phyloP scores from a whole-genome alignment of 768 basidiomycete species.

The Paxillus ammoniavirescens region DNA sequence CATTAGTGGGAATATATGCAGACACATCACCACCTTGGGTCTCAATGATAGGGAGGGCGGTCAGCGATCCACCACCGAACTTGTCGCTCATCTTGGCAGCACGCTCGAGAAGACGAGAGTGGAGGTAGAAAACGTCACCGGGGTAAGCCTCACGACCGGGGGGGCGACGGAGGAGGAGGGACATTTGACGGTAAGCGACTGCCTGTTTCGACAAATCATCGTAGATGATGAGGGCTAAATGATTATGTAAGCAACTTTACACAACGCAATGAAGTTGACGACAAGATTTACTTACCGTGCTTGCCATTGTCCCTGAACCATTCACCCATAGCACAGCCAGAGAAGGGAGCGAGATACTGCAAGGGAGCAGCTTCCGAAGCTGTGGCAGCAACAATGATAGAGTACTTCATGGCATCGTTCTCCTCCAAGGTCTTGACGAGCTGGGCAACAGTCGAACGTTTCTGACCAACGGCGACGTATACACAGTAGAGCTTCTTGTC shows the following conservation, averaged over 20 bases:
- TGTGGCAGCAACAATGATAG: conserved; percentile 98
- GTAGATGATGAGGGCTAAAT: conserved; percentile 91
- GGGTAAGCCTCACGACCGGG: conserved; percentile 99
- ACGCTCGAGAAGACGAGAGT: conserved; percentile 99
- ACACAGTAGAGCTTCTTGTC: conserved; percentile 99
- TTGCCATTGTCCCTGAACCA: conserved; percentile 99
- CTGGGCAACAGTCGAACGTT: conserved; percentile 99
- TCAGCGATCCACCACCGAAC: conserved; percentile 97
- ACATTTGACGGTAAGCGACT: conserved; percentile 99
- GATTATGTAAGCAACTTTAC: conserved; percentile 13
- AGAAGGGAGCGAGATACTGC: conserved; percentile 99
- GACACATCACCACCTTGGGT: conserved; percentile 99
- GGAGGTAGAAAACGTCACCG: conserved; percentile 99
- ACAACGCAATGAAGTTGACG: not conserved
- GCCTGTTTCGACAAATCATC: conserved; percentile 99
- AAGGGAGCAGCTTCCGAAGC: conserved; percentile 99
- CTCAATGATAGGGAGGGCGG: conserved; percentile 99
- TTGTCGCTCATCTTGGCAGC: conserved; percentile 99
- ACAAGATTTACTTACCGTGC: conserved; percentile 66
- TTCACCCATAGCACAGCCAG: conserved; percentile 99
- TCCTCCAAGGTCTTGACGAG: conserved; percentile 99
- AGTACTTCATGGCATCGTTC: conserved; percentile 99
- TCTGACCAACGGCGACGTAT: conserved; percentile 99
- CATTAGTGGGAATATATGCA: conserved; percentile 95
- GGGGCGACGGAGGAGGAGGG: conserved; percentile 98